A percentile compares a stretch with the other conserved stretches of the same genome.
These are phyloP conservation scores for Metschnikowia corniflorae DNA, from an alignment of 805 yeast species.

Conservation along the genomic window DNA sequence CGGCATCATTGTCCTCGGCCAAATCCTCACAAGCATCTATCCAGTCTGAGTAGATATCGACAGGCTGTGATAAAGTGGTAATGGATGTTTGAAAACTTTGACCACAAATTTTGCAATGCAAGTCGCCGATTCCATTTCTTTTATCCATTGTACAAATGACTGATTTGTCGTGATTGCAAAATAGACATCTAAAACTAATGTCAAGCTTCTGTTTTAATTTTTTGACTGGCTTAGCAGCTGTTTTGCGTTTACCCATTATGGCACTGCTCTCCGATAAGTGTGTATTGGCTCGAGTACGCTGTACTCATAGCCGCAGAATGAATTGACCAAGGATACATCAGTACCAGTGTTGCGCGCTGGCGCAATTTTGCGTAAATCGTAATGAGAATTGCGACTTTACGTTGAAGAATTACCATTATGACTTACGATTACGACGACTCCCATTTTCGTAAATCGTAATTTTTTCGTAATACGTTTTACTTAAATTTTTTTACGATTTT, in stretches of 20 bases:
- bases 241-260: conserved; percentile 73
- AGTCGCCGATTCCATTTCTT: conserved; percentile 75
- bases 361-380: too few relatives aligned
- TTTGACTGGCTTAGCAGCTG: conserved; percentile 72
- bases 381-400: too few relatives aligned
- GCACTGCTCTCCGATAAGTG: not conserved
- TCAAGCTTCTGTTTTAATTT: conserved; percentile 75
- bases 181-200: conserved; percentile 81
- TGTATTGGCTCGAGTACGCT: not conserved
- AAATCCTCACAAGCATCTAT: conserved; percentile 92
- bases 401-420: too few relatives aligned
- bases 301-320: too few relatives aligned
- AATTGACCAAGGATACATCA: not conserved
- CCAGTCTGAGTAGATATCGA: conserved; percentile 96
- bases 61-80: conserved; percentile 81
- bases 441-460: too few relatives aligned
- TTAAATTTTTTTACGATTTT: too few relatives aligned
- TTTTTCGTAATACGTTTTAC: too few relatives aligned
- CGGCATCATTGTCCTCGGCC: conserved; percentile 56
- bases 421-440: too few relatives aligned
- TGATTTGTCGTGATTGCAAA: conserved; percentile 93
- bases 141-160: conserved; percentile 87
- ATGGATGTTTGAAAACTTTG: conserved; percentile 88
- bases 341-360: not conserved
- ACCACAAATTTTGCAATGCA: conserved; percentile 91